Conservation (phyloP, 2,329 filamentous ascomycete genomes). For the Rugonectria rugulosa region DNA sequence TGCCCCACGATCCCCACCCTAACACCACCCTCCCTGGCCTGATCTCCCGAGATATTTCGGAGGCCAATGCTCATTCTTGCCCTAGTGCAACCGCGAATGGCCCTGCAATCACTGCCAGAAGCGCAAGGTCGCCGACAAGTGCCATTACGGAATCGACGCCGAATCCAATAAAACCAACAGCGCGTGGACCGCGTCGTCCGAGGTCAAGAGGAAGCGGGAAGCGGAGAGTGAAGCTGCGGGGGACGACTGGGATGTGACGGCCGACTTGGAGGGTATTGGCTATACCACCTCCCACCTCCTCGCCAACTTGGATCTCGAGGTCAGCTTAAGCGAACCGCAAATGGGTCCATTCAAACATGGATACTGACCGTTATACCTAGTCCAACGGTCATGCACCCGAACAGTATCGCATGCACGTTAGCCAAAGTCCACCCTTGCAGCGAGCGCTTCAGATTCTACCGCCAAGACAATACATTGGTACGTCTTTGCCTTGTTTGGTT, state of each 20-base stretch:
- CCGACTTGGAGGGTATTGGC: constrained; percentile 43
- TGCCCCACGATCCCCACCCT: neutral
- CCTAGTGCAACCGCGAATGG: constrained; percentile 50
- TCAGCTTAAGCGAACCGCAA: constrained; percentile 19
- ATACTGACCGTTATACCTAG: constrained; percentile 12
- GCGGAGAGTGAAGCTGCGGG: constrained; percentile 29
- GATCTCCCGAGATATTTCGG: neutral
- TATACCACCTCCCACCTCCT: constrained; percentile 46
- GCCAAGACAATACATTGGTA: constrained; percentile 43
- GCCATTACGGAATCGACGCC: constrained; percentile 41
- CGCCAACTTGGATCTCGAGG: constrained; percentile 38
- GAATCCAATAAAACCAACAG: constrained; percentile 25
- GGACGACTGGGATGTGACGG: constrained; percentile 7
- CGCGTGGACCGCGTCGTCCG: constrained; percentile 27
- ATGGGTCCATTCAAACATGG: neutral
- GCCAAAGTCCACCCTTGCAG: constrained; percentile 40
- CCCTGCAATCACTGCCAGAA: constrained; percentile 50
- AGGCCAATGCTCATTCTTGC: neutral
- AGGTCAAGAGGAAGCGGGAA: constrained; percentile 38
- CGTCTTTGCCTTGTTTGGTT: constrained; percentile 7
- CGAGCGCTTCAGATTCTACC: constrained; percentile 44
- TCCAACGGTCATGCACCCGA: constrained; percentile 14
- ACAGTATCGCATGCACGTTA: constrained; percentile 19
- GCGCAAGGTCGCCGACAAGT: constrained; percentile 48
- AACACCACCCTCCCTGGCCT: neutral